Percentiles rank a stretch among this genome's conserved stretches.
Evolutionary conservation across 2,329 filamentous ascomycete species (phyloP).

Genomic region (Colletotrichum tropicale): DNA sequence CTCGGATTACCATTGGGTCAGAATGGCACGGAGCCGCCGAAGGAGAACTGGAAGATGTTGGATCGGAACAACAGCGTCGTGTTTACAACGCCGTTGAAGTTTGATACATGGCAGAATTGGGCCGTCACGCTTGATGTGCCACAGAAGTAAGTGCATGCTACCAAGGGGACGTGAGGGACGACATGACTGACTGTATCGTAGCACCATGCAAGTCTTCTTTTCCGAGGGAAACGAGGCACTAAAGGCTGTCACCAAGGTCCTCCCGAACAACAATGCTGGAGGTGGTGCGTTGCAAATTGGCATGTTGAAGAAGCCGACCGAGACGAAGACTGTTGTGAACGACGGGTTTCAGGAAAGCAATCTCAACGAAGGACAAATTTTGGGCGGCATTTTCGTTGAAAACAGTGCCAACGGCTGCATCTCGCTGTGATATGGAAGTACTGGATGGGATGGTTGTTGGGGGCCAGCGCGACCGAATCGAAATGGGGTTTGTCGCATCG

Average conservation of each 20-base stretch:
- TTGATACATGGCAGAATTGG: constrained; percentile 64
- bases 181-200: constrained; percentile 26
- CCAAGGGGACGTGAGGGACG: background rate
- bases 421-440: background rate
- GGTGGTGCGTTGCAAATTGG: constrained; percentile 67
- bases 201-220: constrained; percentile 62
- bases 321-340: constrained; percentile 46
- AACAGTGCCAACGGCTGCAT: constrained; percentile 37
- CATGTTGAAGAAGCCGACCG: constrained; percentile 63
- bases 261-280: constrained; percentile 57
- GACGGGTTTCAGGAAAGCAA: constrained; percentile 50
- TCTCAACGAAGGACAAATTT: constrained; percentile 57
- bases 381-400: constrained; percentile 57
- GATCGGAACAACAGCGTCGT: constrained; percentile 53
- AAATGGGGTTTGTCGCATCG: background rate
- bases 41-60: constrained; percentile 48
- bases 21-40: constrained; percentile 27
- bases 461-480: background rate
- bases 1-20: constrained; percentile 54
- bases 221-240: constrained; percentile 52
- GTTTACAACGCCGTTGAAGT: constrained; percentile 53
- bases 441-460: background rate
- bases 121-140: constrained; percentile 62
- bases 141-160: constrained; percentile 46
- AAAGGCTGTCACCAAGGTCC: constrained; percentile 45